Conservation (phyloP, 768 basidiomycete genomes). For the Mycena albidolilacea region DNA sequence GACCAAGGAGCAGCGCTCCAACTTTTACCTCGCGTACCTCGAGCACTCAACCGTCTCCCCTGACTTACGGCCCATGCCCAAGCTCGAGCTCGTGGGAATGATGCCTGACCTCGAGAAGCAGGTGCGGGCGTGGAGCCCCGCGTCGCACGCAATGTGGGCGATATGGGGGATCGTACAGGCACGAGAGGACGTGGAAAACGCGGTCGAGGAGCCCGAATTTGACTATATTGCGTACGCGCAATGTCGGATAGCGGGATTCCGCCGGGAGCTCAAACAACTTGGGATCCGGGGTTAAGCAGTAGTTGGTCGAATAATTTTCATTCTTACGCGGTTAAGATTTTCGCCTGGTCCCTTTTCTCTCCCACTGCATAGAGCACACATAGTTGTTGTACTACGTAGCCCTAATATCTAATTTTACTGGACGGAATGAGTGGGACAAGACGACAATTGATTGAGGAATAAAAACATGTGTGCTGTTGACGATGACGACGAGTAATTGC, state of each 20-base stretch:
- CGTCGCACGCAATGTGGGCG: constrained; percentile 93
- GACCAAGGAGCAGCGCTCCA: constrained; percentile 75
- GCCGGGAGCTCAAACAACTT: constrained; percentile 61
- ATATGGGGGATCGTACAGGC: constrained; percentile 97
- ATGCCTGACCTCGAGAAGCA: constrained; percentile 79
- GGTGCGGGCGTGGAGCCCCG: constrained; percentile 90
- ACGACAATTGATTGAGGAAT: constrained; percentile 40
- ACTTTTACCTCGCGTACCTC: constrained; percentile 92
- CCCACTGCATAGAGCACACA: background rate
- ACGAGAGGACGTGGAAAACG: constrained; percentile 76
- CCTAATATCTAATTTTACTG: constrained; percentile 27
- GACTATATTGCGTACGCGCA: constrained; percentile 90
- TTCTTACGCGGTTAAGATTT: background rate
- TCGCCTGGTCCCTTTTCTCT: too few species aligned
- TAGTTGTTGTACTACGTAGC: constrained; percentile 23
- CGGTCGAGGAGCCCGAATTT: constrained; percentile 80
- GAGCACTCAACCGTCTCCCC: constrained; percentile 58
- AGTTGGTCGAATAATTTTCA: background rate
- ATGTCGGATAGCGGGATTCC: constrained; percentile 77
- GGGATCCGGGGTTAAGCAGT: constrained; percentile 7
- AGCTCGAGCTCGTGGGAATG: constrained; percentile 55
- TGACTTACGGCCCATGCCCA: constrained; percentile 48
- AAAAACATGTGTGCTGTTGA: constrained; percentile 46
- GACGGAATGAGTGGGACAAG: constrained; percentile 37
- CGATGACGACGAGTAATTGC: constrained; percentile 44